Conservation (phyloP, 1,139 yeast species). For the Arxiozyma bovina region DNA sequence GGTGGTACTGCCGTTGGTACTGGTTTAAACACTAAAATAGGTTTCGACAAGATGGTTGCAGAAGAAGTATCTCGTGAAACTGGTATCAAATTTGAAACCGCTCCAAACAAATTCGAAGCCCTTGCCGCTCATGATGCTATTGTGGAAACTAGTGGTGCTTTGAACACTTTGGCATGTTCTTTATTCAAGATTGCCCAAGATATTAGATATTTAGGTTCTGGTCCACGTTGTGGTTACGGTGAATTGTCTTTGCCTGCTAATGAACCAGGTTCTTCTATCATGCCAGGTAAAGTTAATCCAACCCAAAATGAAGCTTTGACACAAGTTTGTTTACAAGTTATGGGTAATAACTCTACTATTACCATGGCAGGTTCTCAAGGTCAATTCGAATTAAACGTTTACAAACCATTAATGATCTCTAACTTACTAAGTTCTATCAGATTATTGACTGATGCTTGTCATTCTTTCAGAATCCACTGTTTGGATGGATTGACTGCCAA, state of each 20-base stretch:
- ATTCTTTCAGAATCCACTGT: constrained; percentile 88
- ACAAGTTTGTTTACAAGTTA: constrained; percentile 95
- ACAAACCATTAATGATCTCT: constrained; percentile 91
- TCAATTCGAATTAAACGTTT: constrained; percentile 95
- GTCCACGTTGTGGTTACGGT: constrained; percentile 99
- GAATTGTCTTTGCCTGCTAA: constrained; percentile 93
- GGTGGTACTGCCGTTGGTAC: constrained; percentile 99
- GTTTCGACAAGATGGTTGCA: constrained; percentile 69
- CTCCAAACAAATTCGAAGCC: constrained; percentile 98
- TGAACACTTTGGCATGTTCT: constrained; percentile 89
- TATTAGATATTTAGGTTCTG: constrained; percentile 95
- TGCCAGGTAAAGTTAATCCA: constrained; percentile 99
- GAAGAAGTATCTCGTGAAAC: constrained; percentile 61
- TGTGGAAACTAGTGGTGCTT: constrained; percentile 95
- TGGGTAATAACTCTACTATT: constrained; percentile 91
- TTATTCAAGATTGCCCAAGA: constrained; percentile 95
- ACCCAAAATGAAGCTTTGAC: constrained; percentile 98
- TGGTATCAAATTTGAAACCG: constrained; percentile 81
- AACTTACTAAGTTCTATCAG: constrained; percentile 83
- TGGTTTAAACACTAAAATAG: constrained; percentile 85
- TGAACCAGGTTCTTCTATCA: constrained; percentile 97
- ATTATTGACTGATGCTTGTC: constrained; percentile 78
- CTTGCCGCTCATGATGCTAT: constrained; percentile 98
- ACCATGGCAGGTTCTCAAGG: constrained; percentile 98
- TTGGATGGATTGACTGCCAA: constrained; percentile 92